phyloP scores from a whole-genome alignment of 208 protist species.

The Crithidia acanthocephali region DNA sequence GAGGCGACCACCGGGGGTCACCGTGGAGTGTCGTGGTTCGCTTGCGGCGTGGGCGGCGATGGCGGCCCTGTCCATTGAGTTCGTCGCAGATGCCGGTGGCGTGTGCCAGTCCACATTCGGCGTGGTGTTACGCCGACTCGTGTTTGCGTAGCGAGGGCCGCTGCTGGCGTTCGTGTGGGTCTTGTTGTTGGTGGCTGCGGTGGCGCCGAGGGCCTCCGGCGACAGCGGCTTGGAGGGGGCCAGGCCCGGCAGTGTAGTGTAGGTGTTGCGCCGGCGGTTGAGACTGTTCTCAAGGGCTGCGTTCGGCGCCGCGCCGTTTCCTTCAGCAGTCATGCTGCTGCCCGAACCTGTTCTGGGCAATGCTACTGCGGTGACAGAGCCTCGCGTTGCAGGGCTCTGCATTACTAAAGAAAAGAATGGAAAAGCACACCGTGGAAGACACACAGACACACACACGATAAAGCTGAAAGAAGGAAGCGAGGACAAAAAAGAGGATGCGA shows the following conservation, averaged over 20 bases:
- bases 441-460: slow-evolving; percentile 6
- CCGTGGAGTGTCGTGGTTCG: slow-evolving; percentile 13
- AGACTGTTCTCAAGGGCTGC: not conserved
- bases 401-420: slow-evolving; percentile 1
- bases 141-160: not conserved
- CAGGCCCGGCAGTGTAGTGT: slow-evolving; percentile 1
- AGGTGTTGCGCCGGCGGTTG: slow-evolving; percentile 15
- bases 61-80: slow-evolving; percentile 3
- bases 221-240: not conserved
- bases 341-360: not conserved
- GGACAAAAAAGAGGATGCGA: no score
- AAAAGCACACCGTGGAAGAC: not conserved
- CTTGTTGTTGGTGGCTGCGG: not conserved
- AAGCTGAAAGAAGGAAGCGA: slow-evolving; percentile 11
- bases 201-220: not conserved
- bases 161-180: no score
- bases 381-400: not conserved
- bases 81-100: slow-evolving; percentile 7
- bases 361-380: not conserved
- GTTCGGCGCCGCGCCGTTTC: not conserved
- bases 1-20: not conserved
- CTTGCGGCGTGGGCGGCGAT: slow-evolving; percentile 20
- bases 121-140: slow-evolving; percentile 11
- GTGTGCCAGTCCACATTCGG: slow-evolving; percentile 7
- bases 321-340: not conserved